Evolutionary conservation across 2,329 filamentous ascomycete species (phyloP).

Genomic region (Kalaharituber pfeilii): DNA sequence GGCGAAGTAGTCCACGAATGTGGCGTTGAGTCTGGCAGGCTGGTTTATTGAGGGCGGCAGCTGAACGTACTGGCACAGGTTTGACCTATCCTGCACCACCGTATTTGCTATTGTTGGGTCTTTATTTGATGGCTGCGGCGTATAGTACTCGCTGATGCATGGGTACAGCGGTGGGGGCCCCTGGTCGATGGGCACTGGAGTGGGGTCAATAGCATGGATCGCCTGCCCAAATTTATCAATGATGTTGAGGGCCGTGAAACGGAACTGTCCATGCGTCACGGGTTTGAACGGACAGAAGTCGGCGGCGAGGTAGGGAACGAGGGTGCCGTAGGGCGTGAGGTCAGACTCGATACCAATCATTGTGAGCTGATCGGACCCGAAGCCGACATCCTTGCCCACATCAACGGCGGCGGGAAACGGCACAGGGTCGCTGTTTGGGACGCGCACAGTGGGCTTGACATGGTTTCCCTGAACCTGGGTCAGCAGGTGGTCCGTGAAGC

Average conservation of each 20-base stretch:
- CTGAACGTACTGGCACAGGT: constrained; percentile 28
- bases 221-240: constrained; percentile 36
- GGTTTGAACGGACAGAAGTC: constrained; percentile 29
- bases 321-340: constrained; percentile 27
- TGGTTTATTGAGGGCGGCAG: constrained; percentile 32
- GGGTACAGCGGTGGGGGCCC: constrained; percentile 23
- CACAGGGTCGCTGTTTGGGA: constrained; percentile 8
- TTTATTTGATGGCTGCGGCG: constrained; percentile 17
- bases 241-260: constrained; percentile 33
- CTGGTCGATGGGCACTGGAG: neutral
- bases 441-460: constrained; percentile 27
- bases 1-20: constrained; percentile 22
- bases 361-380: constrained; percentile 10
- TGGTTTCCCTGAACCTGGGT: constrained; percentile 28
- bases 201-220: constrained; percentile 25
- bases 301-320: constrained; percentile 18
- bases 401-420: constrained; percentile 13
- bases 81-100: constrained; percentile 12
- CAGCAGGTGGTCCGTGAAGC: constrained; percentile 24
- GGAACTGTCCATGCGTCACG: constrained; percentile 34
- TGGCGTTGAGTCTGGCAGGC: constrained; percentile 26
- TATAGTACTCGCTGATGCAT: constrained; percentile 27
- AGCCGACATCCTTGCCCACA: constrained; percentile 12
- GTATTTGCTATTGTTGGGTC: constrained; percentile 18
- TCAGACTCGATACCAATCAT: constrained; percentile 23